Conservation (phyloP, 2,329 filamentous ascomycete species). For the Colletotrichum somersetense region DNA sequence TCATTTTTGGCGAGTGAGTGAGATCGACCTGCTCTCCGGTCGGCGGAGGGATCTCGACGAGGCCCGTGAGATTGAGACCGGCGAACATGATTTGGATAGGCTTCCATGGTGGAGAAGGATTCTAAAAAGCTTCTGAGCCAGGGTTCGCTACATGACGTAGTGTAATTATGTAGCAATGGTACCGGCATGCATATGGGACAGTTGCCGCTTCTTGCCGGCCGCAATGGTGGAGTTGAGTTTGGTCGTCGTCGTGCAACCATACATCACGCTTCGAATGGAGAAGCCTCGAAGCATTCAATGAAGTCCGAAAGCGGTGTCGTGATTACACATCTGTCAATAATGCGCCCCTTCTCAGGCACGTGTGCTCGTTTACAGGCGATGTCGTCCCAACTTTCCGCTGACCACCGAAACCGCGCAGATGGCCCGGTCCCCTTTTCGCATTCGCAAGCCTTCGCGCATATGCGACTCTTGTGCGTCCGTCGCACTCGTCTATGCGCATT, state of each 20-base stretch:
- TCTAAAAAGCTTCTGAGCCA: constrained; percentile 55
- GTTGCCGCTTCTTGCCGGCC: not conserved
- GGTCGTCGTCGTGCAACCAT: not conserved
- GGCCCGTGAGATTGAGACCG: constrained; percentile 50
- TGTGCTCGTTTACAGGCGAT: not conserved
- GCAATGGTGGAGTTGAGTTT: not conserved
- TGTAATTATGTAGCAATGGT: not conserved
- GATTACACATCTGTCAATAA: not conserved
- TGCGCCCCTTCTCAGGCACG: not conserved
- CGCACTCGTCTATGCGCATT: constrained; percentile 11
- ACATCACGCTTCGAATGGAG: not conserved
- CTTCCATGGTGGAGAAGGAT: constrained; percentile 59
- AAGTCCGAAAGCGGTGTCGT: not conserved
- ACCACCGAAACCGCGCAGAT: not conserved
- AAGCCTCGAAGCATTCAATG: not conserved
- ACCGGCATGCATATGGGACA: not conserved
- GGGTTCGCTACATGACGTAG: not conserved
- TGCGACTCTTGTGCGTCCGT: not conserved
- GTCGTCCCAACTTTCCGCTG: not conserved
- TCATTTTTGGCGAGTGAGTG: constrained; percentile 60
- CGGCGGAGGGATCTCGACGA: constrained; percentile 67
- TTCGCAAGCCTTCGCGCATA: constrained; percentile 11
- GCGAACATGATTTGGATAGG: constrained; percentile 44
- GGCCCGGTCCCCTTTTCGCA: constrained; percentile 17
- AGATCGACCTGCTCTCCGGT: constrained; percentile 70